phyloP scores from a whole-genome alignment of 192 early-diverging fungal genomes.

The Powellomyces hirtus region DNA sequence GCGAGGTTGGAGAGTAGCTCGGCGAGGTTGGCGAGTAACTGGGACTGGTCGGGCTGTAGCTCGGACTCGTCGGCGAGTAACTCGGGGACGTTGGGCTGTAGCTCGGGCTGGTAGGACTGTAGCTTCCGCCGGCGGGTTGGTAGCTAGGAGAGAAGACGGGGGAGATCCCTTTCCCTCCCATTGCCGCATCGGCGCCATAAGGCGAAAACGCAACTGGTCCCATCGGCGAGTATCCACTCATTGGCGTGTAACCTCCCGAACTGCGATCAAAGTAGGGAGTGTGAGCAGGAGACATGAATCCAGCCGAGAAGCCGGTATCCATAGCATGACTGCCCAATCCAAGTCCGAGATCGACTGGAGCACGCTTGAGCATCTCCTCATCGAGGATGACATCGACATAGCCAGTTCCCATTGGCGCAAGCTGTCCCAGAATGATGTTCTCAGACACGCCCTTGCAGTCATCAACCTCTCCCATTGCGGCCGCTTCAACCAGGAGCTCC shows the following conservation, averaged over 20 bases:
- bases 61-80: slow-evolving; percentile 74
- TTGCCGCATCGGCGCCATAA: slow-evolving; percentile 71
- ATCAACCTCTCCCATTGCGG: slow-evolving; percentile 86
- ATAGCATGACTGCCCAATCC: neutral
- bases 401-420: slow-evolving; percentile 94
- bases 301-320: slow-evolving; percentile 23
- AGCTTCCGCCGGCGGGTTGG: slow-evolving; percentile 61
- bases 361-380: slow-evolving; percentile 82
- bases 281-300: slow-evolving; percentile 66
- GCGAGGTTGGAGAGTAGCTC: slow-evolving; percentile 68
- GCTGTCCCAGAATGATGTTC: slow-evolving; percentile 95
- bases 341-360: slow-evolving; percentile 24
- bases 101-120: slow-evolving; percentile 56
- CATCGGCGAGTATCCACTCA: slow-evolving; percentile 46
- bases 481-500: slow-evolving; percentile 95
- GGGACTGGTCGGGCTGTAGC: slow-evolving; percentile 72
- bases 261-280: slow-evolving; percentile 75
- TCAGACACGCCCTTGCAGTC: slow-evolving; percentile 96
- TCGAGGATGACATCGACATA: slow-evolving; percentile 92
- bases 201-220: slow-evolving; percentile 84
- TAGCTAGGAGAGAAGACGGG: slow-evolving; percentile 63
- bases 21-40: slow-evolving; percentile 59
- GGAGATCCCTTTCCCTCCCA: slow-evolving; percentile 51
- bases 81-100: slow-evolving; percentile 71
- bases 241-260: slow-evolving; percentile 30